Evolutionary conservation across 225 moss, liverwort and hornwort genomes (phyloP), one percentile per base, ranked within the genome.

Genomic region (Sphagnum contortum): DNA sequence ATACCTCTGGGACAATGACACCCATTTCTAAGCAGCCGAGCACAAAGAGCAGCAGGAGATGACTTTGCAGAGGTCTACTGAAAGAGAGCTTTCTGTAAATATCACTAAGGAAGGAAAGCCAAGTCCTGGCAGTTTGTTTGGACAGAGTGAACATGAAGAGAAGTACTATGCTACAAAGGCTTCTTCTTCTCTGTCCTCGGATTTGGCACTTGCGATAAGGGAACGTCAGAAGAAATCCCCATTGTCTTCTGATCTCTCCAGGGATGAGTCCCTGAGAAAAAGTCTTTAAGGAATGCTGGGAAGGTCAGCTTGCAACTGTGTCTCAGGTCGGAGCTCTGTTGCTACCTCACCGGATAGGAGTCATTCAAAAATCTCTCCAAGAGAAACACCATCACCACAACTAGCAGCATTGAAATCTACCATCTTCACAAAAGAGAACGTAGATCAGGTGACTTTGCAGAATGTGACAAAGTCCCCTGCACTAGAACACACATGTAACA

Each of bases 91-190:
- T 1, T 78, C 78, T 3, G 80, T 78, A 66, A 78, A 71, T 64
- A 70, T 80, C 29, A 75, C 71, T 45, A 59, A 71, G 61, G 66
- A 71, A 0, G 5, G 13, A 8, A 67, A 50, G 58, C 9, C 12
- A 11, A 47, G 51, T 3, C 12, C 48, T 3, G 77, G 71, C 44
- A 11, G 55, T 2, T 1, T 50, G 3, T 44, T 8, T 47, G 6
- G 68, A 55, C 1, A 44, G 45, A 5, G 10, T 8, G 49, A 59
- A 9, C 11, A 14, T 12, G 58, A 80, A 71, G 61, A 44, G 60
- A 83, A 70, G 47, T 74, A 80, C 60, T 69, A 44, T 1, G 60
- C 80, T 4, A 70, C 75, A 12, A 75, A 77, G 64, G 70, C 71
- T 3, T 62, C 69, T 4, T 80, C 84, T 2, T 75, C 84, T 29